Conservation (phyloP, 83 land plant species). For the Thuja plicata region DNA sequence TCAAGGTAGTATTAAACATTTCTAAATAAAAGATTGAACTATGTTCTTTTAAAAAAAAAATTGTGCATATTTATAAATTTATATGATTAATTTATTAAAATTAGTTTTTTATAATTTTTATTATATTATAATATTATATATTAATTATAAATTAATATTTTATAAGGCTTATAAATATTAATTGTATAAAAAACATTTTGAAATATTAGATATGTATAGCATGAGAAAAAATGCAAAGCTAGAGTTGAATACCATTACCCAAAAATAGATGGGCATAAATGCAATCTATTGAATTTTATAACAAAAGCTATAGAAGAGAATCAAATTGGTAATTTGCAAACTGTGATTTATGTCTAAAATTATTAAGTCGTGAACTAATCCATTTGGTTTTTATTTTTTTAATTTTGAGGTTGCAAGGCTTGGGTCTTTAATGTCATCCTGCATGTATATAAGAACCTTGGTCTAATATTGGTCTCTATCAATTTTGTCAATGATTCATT, state of each 20-base stretch:
- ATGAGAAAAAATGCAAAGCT: not conserved
- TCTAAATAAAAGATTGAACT: not conserved
- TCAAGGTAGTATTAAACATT: not conserved
- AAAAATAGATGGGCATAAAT: not conserved
- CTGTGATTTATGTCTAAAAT: not conserved
- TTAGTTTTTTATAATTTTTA: too few species aligned
- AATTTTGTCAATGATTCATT: too few species aligned
- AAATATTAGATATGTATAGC: too few species aligned
- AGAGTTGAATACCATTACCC: not conserved
- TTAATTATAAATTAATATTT: too few species aligned
- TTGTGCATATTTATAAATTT: too few species aligned
- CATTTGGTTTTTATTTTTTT: not conserved
- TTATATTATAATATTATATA: too few species aligned
- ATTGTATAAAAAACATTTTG: too few species aligned
- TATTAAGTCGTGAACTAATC: not conserved
- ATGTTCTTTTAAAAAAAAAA: not conserved
- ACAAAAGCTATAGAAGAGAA: not conserved
- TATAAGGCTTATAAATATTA: too few species aligned
- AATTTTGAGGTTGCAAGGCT: not conserved
- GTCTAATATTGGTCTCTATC: not conserved
- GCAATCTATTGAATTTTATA: not conserved
- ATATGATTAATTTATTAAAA: too few species aligned
- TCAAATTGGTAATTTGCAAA: not conserved
- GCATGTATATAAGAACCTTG: not conserved
- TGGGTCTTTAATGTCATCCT: not conserved